These are phyloP conservation scores for Scheffersomyces quercinus DNA, from an alignment of 1,139 yeast genomes.

Conservation along the genomic window DNA sequence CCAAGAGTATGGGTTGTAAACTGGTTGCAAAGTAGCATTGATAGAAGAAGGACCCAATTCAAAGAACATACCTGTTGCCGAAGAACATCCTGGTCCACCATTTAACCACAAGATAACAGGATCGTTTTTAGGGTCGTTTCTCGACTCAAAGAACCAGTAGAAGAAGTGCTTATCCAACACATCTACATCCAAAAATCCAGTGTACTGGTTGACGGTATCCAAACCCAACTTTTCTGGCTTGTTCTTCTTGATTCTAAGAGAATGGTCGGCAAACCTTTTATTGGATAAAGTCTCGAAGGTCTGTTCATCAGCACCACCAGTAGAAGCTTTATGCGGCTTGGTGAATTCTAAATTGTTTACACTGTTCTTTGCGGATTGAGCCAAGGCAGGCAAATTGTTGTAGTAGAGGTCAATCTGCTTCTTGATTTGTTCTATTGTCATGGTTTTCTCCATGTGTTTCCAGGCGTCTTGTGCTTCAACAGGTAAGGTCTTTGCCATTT, in stretches of 20 bases:
- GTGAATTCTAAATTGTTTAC: too few species aligned
- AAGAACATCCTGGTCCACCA: slow-evolving; percentile 50
- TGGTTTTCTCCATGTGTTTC: too few species aligned
- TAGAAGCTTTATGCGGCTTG: too few species aligned
- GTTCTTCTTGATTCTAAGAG: slow-evolving; percentile 2
- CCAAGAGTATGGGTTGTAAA: slow-evolving; percentile 43
- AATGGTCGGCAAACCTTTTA: background rate
- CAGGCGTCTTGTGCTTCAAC: too few species aligned
- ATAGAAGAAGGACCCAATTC: slow-evolving; percentile 48
- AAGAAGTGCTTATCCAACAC: slow-evolving; percentile 36
- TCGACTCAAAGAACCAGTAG: slow-evolving; percentile 46
- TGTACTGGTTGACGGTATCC: slow-evolving; percentile 10
- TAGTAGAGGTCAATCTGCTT: too few species aligned
- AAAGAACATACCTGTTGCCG: slow-evolving; percentile 44
- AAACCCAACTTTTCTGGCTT: slow-evolving; percentile 6
- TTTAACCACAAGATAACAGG: slow-evolving; percentile 48
- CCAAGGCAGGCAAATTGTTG: too few species aligned
- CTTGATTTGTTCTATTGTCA: too few species aligned
- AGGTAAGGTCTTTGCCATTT: too few species aligned
- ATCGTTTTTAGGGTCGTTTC: slow-evolving; percentile 47
- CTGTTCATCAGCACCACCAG: too few species aligned
- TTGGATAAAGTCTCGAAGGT: background rate
- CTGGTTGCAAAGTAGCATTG: slow-evolving; percentile 36
- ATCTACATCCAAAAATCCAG: slow-evolving; percentile 40
- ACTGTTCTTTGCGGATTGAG: too few species aligned